Conservation (phyloP, 2,329 filamentous ascomycete species). For the Neonectria ditissima region DNA sequence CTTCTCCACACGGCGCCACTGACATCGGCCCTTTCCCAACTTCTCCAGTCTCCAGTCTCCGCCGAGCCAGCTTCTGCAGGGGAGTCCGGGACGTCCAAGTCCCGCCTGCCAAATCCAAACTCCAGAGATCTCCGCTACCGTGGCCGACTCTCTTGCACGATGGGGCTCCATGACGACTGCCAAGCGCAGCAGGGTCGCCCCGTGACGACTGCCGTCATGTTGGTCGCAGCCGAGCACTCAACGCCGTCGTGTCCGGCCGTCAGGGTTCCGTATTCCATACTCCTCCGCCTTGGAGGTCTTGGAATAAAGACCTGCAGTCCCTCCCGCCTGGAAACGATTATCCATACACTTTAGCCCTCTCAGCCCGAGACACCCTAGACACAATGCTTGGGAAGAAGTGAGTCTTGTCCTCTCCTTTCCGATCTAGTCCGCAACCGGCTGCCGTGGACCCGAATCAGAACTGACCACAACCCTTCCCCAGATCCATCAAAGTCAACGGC, state of each 20-base stretch:
- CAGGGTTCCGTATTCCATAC: background rate
- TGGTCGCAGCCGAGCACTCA: conserved; percentile 2
- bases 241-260: background rate
- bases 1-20: conserved; percentile 38
- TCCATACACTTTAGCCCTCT: conserved; percentile 7
- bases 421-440: background rate
- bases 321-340: conserved; percentile 23
- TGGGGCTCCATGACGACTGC: conserved; percentile 45
- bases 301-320: conserved; percentile 36
- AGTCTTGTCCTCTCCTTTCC: conserved; percentile 5
- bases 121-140: conserved; percentile 29
- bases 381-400: conserved; percentile 45
- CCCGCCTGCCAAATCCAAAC: conserved; percentile 3
- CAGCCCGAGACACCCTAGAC: conserved; percentile 27
- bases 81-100: conserved; percentile 2
- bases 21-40: conserved; percentile 43
- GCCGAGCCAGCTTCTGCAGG: conserved; percentile 19
- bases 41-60: conserved; percentile 6
- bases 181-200: conserved; percentile 38
- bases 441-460: background rate
- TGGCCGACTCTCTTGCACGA: conserved; percentile 20
- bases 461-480: conserved; percentile 33
- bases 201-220: conserved; percentile 12
- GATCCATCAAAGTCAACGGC: conserved; percentile 57
- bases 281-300: background rate